phyloP scores from a whole-genome alignment of 495 filamentous ascomycete genomes.

The Talaromyces stipitatus region DNA sequence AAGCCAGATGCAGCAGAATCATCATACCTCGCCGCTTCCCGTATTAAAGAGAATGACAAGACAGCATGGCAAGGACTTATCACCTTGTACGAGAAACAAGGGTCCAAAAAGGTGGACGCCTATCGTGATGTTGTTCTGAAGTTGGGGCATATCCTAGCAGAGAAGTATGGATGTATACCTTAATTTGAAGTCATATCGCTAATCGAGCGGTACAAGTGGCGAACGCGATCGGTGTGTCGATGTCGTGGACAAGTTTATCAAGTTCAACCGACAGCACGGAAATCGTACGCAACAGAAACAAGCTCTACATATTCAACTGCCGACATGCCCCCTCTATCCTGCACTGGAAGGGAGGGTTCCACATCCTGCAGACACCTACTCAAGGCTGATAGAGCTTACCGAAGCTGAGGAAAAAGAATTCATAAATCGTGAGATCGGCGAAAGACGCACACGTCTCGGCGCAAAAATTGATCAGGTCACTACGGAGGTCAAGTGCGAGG shows the following conservation, averaged over 20 bases:
- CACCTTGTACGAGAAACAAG: slow-evolving; percentile 73
- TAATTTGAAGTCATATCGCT: not conserved
- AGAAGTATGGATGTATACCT: slow-evolving; percentile 42
- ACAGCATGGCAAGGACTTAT: slow-evolving; percentile 90
- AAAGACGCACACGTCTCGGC: slow-evolving; percentile 80
- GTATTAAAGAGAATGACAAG: slow-evolving; percentile 49
- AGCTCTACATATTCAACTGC: slow-evolving; percentile 68
- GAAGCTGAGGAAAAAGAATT: slow-evolving; percentile 83
- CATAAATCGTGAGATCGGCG: slow-evolving; percentile 86
- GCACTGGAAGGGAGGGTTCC: slow-evolving; percentile 81
- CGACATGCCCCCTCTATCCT: slow-evolving; percentile 66
- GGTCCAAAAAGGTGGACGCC: slow-evolving; percentile 55
- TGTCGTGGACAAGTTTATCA: slow-evolving; percentile 70
- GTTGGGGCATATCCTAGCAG: slow-evolving; percentile 66
- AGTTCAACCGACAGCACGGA: slow-evolving; percentile 61
- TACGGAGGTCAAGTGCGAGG: slow-evolving; percentile 78
- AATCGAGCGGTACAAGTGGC: slow-evolving; percentile 30
- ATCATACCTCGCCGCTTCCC: slow-evolving; percentile 69
- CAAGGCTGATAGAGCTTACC: slow-evolving; percentile 72
- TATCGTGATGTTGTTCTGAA: slow-evolving; percentile 66
- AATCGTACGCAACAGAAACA: slow-evolving; percentile 62
- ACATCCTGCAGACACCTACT: slow-evolving; percentile 73
- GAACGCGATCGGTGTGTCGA: slow-evolving; percentile 68
- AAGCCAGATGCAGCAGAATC: slow-evolving; percentile 62
- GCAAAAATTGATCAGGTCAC: slow-evolving; percentile 77